Conservation (phyloP, 495 filamentous ascomycete species). For the Daldinia loculata region DNA sequence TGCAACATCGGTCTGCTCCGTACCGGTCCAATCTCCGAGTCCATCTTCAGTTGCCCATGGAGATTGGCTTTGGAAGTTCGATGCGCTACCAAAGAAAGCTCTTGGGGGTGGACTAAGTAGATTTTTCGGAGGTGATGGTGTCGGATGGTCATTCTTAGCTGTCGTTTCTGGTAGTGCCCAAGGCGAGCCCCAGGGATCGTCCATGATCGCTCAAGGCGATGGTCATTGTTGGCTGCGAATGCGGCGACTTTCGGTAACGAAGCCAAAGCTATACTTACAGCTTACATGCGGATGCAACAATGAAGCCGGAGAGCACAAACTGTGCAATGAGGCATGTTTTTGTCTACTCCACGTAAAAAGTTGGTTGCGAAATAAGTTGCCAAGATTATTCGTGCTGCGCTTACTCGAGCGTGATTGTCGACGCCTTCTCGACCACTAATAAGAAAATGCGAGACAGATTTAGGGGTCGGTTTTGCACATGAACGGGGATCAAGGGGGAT, state of each 20-base stretch:
- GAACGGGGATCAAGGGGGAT: conserved; percentile 21
- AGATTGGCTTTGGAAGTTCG: conserved; percentile 46
- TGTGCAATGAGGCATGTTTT: conserved; percentile 18
- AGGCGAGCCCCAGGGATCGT: conserved; percentile 66
- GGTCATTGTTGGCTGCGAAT: conserved; percentile 38
- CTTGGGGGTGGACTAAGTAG: conserved; percentile 56
- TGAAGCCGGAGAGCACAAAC: conserved; percentile 2
- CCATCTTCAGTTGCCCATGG: conserved; percentile 59
- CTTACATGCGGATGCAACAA: conserved; percentile 12
- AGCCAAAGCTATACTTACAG: background rate
- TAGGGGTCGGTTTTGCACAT: conserved; percentile 27
- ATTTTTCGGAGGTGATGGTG: conserved; percentile 46
- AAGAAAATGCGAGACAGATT: conserved; percentile 9
- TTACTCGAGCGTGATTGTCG: conserved; percentile 22
- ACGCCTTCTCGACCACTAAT: conserved; percentile 17
- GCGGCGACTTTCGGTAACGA: conserved; percentile 2
- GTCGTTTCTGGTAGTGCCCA: conserved; percentile 53
- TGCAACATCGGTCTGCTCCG: conserved; percentile 36
- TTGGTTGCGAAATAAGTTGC: conserved; percentile 22
- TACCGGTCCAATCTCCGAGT: conserved; percentile 53
- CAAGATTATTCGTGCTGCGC: conserved; percentile 24
- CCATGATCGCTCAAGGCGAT: conserved; percentile 53
- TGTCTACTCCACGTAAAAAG: background rate
- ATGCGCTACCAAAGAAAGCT: conserved; percentile 53
- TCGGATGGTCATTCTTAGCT: conserved; percentile 40